Evolutionary conservation across 2,329 filamentous ascomycete genomes (phyloP).

Genomic region (Aspergillus sp.): DNA sequence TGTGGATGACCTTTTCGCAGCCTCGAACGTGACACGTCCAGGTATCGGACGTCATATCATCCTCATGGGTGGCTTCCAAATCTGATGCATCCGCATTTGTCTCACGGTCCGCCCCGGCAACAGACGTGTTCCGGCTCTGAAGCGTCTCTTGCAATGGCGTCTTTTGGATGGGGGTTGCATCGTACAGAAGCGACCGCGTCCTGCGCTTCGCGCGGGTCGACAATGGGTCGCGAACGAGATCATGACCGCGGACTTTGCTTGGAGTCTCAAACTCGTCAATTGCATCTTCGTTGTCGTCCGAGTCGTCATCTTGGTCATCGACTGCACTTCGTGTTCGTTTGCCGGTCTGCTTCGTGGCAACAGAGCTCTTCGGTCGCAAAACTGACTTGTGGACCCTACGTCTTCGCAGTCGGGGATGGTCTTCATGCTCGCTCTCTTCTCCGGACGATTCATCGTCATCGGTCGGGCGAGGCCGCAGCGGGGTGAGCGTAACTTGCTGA

Average conservation of each 20-base stretch:
- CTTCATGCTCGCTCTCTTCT: constrained; percentile 33
- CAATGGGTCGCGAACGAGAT: constrained; percentile 36
- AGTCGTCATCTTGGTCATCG: constrained; percentile 24
- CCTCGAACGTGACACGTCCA: constrained; percentile 37
- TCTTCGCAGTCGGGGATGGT: constrained; percentile 27
- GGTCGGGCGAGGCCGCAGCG: constrained; percentile 33
- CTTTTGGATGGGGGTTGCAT: constrained; percentile 29
- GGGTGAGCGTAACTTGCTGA: constrained; percentile 35
- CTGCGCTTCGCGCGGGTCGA: constrained; percentile 34
- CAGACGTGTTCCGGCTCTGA: constrained; percentile 26
- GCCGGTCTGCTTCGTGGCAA: constrained; percentile 44
- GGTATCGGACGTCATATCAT: constrained; percentile 30
- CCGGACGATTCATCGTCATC: constrained; percentile 35
- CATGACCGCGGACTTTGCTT: constrained; percentile 36
- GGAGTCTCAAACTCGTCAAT: constrained; percentile 36
- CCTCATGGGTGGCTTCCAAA: constrained; percentile 12
- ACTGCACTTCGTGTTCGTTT: constrained; percentile 43
- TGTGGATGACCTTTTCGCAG: constrained; percentile 36
- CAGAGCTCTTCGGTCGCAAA: constrained; percentile 44
- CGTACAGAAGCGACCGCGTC: constrained; percentile 33
- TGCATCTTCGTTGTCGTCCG: constrained; percentile 36
- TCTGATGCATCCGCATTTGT: constrained; percentile 14
- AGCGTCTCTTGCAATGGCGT: constrained; percentile 33
- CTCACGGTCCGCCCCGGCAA: constrained; percentile 16
- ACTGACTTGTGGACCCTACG: constrained; percentile 46